Conservation (phyloP, 1,284 basidiomycete species). For the Irpex sp. region DNA sequence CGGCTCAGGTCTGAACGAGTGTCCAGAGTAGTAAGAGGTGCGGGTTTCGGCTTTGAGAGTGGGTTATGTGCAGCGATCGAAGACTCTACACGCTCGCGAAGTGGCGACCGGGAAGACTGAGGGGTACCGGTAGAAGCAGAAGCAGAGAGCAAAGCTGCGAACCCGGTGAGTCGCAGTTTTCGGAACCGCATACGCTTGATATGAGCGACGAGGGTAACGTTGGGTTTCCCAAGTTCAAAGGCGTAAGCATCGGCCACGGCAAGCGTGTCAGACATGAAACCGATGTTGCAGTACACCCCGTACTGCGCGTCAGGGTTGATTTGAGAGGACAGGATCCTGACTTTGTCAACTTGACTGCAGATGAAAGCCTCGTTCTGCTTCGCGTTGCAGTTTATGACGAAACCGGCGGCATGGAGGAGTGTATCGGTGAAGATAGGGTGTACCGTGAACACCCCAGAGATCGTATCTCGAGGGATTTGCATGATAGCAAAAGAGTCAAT, state of each 20-base stretch:
- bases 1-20: slow-evolving; percentile 8
- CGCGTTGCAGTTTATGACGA: slow-evolving; percentile 58
- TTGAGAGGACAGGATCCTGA: slow-evolving; percentile 41
- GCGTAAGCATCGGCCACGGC: slow-evolving; percentile 51
- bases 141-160: slow-evolving; percentile 41
- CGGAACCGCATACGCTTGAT: slow-evolving; percentile 56
- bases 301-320: slow-evolving; percentile 41
- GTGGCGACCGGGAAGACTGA: not conserved
- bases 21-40: not conserved
- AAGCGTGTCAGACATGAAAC: slow-evolving; percentile 34
- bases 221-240: slow-evolving; percentile 31
- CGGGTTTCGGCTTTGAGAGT: not conserved
- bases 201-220: slow-evolving; percentile 43
- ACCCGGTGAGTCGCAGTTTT: slow-evolving; percentile 43
- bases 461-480: slow-evolving; percentile 33
- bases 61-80: not conserved
- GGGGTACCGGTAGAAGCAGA: slow-evolving; percentile 23
- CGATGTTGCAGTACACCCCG: slow-evolving; percentile 48
- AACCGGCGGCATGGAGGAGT: slow-evolving; percentile 64
- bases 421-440: slow-evolving; percentile 65
- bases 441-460: slow-evolving; percentile 34
- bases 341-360: slow-evolving; percentile 49
- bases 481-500: slow-evolving; percentile 52
- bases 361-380: slow-evolving; percentile 54
- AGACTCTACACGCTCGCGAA: not conserved